Percentiles rank a stretch among this genome's conserved stretches.
These are phyloP conservation scores for Ploettnerulaceae sp. DNA, from an alignment of 2,329 filamentous ascomycete species.

Conservation along the genomic window DNA sequence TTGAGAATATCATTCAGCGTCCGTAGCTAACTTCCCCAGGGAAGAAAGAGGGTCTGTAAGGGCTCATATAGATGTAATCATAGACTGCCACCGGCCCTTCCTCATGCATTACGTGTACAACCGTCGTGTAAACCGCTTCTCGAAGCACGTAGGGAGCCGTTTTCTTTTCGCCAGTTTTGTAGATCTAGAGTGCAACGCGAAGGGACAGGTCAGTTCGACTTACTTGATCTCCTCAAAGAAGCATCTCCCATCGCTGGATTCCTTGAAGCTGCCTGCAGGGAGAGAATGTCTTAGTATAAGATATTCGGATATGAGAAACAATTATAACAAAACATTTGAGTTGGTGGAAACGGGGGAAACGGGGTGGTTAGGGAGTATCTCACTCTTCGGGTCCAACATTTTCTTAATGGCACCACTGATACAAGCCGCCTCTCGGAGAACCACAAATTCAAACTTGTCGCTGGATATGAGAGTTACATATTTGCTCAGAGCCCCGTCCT, in stretches of 20 bases:
- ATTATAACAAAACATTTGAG: slow-evolving; percentile 1
- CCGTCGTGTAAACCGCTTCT: no score
- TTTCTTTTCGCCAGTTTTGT: no score
- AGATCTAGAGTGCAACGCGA: not conserved
- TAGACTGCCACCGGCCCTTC: slow-evolving; percentile 25
- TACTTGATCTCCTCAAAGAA: slow-evolving; percentile 71
- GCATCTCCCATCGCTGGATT: slow-evolving; percentile 60
- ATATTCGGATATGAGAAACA: slow-evolving; percentile 5
- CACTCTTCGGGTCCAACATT: slow-evolving; percentile 68
- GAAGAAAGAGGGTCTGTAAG: slow-evolving; percentile 33
- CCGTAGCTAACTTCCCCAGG: slow-evolving; percentile 21
- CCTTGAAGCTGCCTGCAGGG: slow-evolving; percentile 54
- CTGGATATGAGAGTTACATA: slow-evolving; percentile 74
- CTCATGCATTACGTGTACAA: no score
- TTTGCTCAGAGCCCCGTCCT: slow-evolving; percentile 42
- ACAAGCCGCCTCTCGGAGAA: slow-evolving; percentile 65
- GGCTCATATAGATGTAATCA: slow-evolving; percentile 32
- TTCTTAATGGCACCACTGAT: slow-evolving; percentile 68
- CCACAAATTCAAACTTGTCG: slow-evolving; percentile 73
- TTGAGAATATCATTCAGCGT: slow-evolving; percentile 36
- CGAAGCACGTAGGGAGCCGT: no score
- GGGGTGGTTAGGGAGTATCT: slow-evolving; percentile 21
- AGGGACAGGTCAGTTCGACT: slow-evolving; percentile 30
- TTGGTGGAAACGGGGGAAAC: not conserved
- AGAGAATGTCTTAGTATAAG: not conserved